Evolutionary conservation across 306 rosid genomes (phyloP).

Genomic region (Medicago ruthenica): DNA sequence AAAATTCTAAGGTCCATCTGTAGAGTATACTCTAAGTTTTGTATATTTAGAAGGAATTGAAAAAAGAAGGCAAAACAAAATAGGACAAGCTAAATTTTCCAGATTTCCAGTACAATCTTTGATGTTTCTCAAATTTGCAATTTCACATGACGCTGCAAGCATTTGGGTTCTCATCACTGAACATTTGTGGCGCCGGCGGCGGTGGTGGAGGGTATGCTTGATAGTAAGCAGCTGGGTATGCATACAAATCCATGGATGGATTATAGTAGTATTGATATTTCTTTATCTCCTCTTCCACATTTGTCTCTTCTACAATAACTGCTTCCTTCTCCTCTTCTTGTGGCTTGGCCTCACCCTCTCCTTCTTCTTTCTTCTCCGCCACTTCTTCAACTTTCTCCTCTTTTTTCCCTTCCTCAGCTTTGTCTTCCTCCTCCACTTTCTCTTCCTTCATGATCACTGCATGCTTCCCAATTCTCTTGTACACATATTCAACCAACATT

Average conservation of each 20-base stretch:
- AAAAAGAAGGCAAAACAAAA: not conserved
- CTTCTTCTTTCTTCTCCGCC: constrained; percentile 7
- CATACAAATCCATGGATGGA: constrained; percentile 66
- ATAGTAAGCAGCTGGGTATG: constrained; percentile 3
- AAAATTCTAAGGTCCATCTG: constrained; percentile 48
- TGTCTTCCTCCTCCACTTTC: constrained; percentile 38
- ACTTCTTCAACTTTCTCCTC: constrained; percentile 34
- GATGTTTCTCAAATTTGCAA: not conserved
- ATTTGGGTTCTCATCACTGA: constrained; percentile 90
- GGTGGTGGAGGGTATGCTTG: constrained; percentile 38
- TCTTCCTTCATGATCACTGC: constrained; percentile 63
- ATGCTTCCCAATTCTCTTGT: constrained; percentile 71
- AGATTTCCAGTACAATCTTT: not conserved
- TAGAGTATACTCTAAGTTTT: constrained; percentile 30
- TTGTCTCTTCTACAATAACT: constrained; percentile 47
- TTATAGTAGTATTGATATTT: constrained; percentile 49
- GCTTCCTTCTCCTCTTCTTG: not conserved
- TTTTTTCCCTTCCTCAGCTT: constrained; percentile 47
- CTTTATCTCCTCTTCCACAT: constrained; percentile 59
- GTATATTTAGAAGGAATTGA: constrained; percentile 19
- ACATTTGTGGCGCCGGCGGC: constrained; percentile 58
- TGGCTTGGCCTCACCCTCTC: not conserved
- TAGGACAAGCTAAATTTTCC: not conserved
- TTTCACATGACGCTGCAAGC: constrained; percentile 67
- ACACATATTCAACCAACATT: constrained; percentile 61